Conservation (phyloP, 352 stramenopile species). For the Pythium phragmitis region DNA sequence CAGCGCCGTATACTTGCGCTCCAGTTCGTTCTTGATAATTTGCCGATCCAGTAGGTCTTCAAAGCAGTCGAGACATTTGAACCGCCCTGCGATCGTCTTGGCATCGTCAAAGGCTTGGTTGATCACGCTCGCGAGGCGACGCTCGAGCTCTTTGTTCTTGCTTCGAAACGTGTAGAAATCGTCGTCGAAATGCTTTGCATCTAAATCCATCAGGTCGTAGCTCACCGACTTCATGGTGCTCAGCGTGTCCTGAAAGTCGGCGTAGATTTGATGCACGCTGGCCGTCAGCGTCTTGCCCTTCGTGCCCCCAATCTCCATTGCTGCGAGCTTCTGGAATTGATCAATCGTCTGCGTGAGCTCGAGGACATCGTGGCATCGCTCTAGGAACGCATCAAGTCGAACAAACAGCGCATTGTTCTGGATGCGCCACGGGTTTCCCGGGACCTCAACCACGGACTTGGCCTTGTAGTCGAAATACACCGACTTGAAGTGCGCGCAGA, state of each 20-base stretch:
- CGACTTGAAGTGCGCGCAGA: slow-evolving; percentile 89
- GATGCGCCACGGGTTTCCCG: slow-evolving; percentile 87
- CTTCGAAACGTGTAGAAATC: slow-evolving; percentile 90
- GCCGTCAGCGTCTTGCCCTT: slow-evolving; percentile 92
- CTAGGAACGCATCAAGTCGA: slow-evolving; percentile 88
- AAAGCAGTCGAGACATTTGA: slow-evolving; percentile 93
- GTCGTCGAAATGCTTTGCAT: slow-evolving; percentile 90
- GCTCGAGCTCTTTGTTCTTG: slow-evolving; percentile 88
- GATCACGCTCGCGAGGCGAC: slow-evolving; percentile 84
- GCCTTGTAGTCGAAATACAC: slow-evolving; percentile 94
- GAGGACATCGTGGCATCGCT: slow-evolving; percentile 90
- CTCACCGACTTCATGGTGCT: slow-evolving; percentile 71
- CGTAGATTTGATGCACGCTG: slow-evolving; percentile 87
- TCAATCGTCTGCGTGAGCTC: slow-evolving; percentile 89
- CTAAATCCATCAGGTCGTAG: slow-evolving; percentile 90
- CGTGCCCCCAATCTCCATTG: slow-evolving; percentile 90
- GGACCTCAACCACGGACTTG: slow-evolving; percentile 74
- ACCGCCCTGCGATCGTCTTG: slow-evolving; percentile 80
- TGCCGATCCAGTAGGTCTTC: slow-evolving; percentile 81
- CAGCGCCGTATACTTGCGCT: slow-evolving; percentile 82
- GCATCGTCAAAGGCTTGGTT: slow-evolving; percentile 93
- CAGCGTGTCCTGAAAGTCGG: slow-evolving; percentile 84
- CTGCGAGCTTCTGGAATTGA: slow-evolving; percentile 86
- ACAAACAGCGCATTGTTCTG: slow-evolving; percentile 93
- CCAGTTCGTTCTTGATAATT: slow-evolving; percentile 88